phyloP scores from a whole-genome alignment of 805 yeast genomes.

The Pichia occidentalis region DNA sequence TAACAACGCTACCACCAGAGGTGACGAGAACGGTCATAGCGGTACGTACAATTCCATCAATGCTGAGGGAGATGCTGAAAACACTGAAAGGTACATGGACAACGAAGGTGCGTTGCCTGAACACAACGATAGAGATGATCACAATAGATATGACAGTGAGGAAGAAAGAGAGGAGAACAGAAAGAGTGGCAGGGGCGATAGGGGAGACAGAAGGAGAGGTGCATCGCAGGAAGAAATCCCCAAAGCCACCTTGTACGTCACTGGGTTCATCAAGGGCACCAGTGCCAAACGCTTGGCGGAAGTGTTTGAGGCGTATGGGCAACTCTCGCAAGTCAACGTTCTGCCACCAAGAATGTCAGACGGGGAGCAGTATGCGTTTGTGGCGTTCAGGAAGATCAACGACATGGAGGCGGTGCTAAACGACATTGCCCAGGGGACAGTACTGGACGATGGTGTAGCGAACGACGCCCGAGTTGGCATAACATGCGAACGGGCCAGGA shows the following conservation, averaged over 20 bases:
- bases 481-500: constrained; percentile 49
- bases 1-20: too few species aligned
- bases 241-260: constrained; percentile 23
- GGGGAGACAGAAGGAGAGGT: not conserved
- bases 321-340: constrained; percentile 50
- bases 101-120: too few species aligned
- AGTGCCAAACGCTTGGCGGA: constrained; percentile 54
- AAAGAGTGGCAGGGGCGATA: not conserved
- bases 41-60: too few species aligned
- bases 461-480: constrained; percentile 36
- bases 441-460: constrained; percentile 29
- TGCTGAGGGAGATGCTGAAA: too few species aligned
- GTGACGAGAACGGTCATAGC: too few species aligned
- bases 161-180: too few species aligned
- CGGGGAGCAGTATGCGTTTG: constrained; percentile 58
- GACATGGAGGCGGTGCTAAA: constrained; percentile 51
- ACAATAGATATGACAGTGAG: too few species aligned
- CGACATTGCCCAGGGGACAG: constrained; percentile 32
- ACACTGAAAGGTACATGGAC: too few species aligned
- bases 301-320: constrained; percentile 55
- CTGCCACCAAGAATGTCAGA: constrained; percentile 58
- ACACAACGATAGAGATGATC: too few species aligned
- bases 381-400: constrained; percentile 45
- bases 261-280: constrained; percentile 44
- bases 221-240: constrained; percentile 10